Base-by-base conservation (phyloP, 225 moss, liverwort and hornwort species). In the Lunularia cruciata region DNA sequence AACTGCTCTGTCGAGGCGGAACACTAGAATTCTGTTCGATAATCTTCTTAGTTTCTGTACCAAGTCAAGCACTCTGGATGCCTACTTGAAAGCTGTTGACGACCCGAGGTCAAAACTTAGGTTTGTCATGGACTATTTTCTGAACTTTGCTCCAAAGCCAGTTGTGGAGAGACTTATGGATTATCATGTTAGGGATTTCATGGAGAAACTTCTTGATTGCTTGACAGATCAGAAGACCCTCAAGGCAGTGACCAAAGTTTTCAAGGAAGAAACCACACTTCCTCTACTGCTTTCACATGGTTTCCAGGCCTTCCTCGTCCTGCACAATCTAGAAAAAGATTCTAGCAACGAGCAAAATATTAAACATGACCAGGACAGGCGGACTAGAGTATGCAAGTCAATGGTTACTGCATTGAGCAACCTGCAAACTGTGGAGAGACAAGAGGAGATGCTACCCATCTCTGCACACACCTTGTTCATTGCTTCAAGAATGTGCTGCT, bases 91-190 rank as follows among this genome's bases (percentile, higher is more conserved):
- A 22, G 70, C 73, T 26, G 25, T 78, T 37, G 37, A 63, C 28
- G 67, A 46, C 15, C 78, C 78, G 1, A 25, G 27, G 56, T 57
- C 68, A 10, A 78, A 78, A 48, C 57, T 78, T 64, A 78, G 56
- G 27, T 78, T 78, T 65, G 49, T 73, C 8, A 14, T 70, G n/a
- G 78, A 78, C 16, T 78, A 78, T 49, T 74, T 78, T 70, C 19
- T 74, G 39, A 58, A 47, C 30, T 47, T 49, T 51, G 63, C 69
- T 47, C 78, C 78, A 5, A 18, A 28, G 64, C 73, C 61, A 25
- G 35, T 72, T 42, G 57, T 18, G 33, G 20, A 35, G 34, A 12
- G 11, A 4, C 52, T 67, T 13, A 51, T 25, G 7, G 52, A 52
- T 26, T 51, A 34, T 25, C 5, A 15, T 67, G 10, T 23, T 34